Evolutionary conservation across 305 asterid genomes (phyloP), one percentile per base, ranked within the genome.

Genomic region (Fraxinus floribunda): DNA sequence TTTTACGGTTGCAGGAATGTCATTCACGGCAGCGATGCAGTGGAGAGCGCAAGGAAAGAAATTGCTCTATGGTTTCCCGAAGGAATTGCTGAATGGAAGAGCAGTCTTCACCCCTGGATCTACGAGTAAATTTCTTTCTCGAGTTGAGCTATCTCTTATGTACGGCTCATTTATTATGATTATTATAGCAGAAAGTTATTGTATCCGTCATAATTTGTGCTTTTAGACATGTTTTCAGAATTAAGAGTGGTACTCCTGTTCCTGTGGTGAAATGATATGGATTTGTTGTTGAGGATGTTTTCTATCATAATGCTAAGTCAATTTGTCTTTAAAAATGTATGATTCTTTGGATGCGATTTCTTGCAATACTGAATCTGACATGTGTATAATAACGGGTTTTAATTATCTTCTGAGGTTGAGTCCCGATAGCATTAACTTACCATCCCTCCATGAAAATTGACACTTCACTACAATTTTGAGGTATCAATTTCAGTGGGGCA

Each of bases 41-140:
- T 95, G 26, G 97, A 94, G 93, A 95, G 97, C 70, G 98, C 88
- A 7, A 90, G 89, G 83, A 95, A 95, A 86, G 98, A 94, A 86
- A 95, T 95, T 72, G 97, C 97, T 73, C 94, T 95, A 11, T 95
- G 97, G 99, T 95, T 95, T 88, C 97, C 98, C 0, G 99, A 94
- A 66, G 97, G 98, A 24, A 64, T 91, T 79, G 90, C 95, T 0
- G 94, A 92, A 81, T 95, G 98, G 98, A 88, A 89, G 90, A 93
- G 98, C 92, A 87, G 91, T 89, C 92, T 88, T 78, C 97, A 92
- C 89, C 41, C 92, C 1, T 95, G 97, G 99, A 90, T 95, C 86
- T 92, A 95, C 7, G 98, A 93, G 79, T 91, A 80, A 84, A 77
- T 60, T 35, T 41, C 60, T 68, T 34, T 0, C 72, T 16, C 76